Evolutionary conservation across 2,329 filamentous ascomycete species (phyloP).

Genomic region (Paraconiothyrium brasiliense): DNA sequence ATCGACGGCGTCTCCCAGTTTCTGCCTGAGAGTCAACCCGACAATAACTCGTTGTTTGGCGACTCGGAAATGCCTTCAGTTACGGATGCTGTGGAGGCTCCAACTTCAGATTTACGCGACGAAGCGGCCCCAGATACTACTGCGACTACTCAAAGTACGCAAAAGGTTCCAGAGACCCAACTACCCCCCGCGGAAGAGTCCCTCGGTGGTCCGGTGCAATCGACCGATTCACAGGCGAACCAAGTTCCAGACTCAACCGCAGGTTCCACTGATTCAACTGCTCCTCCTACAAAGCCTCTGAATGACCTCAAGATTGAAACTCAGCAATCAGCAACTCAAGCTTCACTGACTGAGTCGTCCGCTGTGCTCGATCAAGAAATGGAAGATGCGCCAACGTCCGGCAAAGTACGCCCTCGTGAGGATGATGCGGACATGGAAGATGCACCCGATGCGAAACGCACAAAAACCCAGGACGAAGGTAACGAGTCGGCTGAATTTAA

Average conservation of each 20-base stretch:
- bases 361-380: slow-evolving; percentile 45
- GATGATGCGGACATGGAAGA: slow-evolving; percentile 69
- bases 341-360: slow-evolving; percentile 33
- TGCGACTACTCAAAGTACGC: slow-evolving; percentile 33
- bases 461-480: slow-evolving; percentile 69
- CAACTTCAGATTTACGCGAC: slow-evolving; percentile 48
- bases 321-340: slow-evolving; percentile 26
- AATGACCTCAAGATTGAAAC: slow-evolving; percentile 44
- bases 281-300: slow-evolving; percentile 45
- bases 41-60: slow-evolving; percentile 52
- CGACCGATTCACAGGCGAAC: slow-evolving; percentile 41
- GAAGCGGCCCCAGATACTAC: slow-evolving; percentile 32
- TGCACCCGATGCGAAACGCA: slow-evolving; percentile 77
- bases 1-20: slow-evolving; percentile 56
- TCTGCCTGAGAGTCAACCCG: slow-evolving; percentile 52
- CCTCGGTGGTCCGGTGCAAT: slow-evolving; percentile 3
- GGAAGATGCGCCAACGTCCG: slow-evolving; percentile 51
- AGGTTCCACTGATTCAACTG: slow-evolving; percentile 20
- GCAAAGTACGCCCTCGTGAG: slow-evolving; percentile 75
- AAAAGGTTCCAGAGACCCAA: slow-evolving; percentile 44
- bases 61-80: slow-evolving; percentile 43
- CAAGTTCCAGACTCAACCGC: slow-evolving; percentile 28
- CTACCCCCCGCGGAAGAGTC: slow-evolving; percentile 24
- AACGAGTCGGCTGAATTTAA: slow-evolving; percentile 53
- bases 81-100: slow-evolving; percentile 54